Conservation (phyloP, 495 filamentous ascomycete species). For the Trypethelium eluteriae region DNA sequence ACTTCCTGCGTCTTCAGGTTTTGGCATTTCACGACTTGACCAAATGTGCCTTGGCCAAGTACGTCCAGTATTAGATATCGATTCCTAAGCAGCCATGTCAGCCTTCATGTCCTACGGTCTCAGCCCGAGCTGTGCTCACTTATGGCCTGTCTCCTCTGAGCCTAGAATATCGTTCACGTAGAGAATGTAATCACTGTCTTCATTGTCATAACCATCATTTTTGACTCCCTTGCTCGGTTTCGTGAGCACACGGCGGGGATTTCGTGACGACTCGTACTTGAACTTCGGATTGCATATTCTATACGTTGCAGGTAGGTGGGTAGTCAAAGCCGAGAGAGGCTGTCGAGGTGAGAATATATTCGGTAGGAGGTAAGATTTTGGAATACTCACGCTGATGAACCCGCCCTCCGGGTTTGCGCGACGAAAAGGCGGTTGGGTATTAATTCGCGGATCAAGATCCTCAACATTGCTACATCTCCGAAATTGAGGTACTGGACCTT, state of each 20-base stretch:
- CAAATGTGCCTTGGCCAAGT: conserved; percentile 95
- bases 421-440: conserved; percentile 79
- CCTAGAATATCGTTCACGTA: conserved; percentile 99
- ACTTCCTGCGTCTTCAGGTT: conserved; percentile 97
- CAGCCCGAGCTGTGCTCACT: conserved; percentile 29
- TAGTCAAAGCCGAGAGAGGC: conserved; percentile 94
- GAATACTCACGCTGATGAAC: conserved; percentile 82
- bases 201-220: conserved; percentile 98
- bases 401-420: conserved; percentile 95
- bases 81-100: conserved; percentile 51
- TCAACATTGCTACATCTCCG: conserved; percentile 61
- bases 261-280: conserved; percentile 99
- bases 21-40: conserved; percentile 99
- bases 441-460: conserved; percentile 76
- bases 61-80: conserved; percentile 98
- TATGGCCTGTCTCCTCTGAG: conserved; percentile 94
- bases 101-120: conserved; percentile 44
- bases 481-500: conserved; percentile 81
- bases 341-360: conserved; percentile 33
- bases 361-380: conserved; percentile 4
- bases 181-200: conserved; percentile 98
- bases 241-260: conserved; percentile 92
- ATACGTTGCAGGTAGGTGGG: conserved; percentile 89
- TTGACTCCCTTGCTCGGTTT: conserved; percentile 98
- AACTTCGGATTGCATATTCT: conserved; percentile 97